A percentile compares a stretch with the other conserved stretches of the same genome.
Evolutionary conservation across 75 land plant genomes (phyloP).

Genomic region (Cunninghamia lanceolata): DNA sequence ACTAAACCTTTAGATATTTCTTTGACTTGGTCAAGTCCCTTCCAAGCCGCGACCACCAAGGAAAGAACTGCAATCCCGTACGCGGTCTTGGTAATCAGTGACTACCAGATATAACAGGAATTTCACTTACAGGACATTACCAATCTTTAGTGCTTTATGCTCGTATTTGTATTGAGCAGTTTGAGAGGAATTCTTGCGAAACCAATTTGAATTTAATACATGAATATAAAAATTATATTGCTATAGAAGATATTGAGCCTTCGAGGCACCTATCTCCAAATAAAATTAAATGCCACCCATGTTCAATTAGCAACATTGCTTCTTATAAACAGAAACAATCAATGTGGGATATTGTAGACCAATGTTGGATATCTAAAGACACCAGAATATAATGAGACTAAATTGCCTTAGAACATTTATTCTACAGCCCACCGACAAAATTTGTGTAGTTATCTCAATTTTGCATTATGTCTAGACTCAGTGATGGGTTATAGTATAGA

Average conservation of each 20-base stretch:
- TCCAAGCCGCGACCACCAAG: no score
- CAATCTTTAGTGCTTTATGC: no score
- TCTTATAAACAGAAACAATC: not conserved
- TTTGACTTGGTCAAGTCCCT: no score
- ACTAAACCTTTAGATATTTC: no score
- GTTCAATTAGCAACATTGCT: not conserved
- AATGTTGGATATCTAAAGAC: not conserved
- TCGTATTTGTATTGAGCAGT: conserved; percentile 10
- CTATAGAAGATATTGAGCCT: not conserved
- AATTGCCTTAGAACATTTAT: conserved; percentile 13
- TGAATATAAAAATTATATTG: not conserved
- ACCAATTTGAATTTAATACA: conserved; percentile 2
- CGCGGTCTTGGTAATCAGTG: no score
- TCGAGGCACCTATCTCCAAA: conserved; percentile 3
- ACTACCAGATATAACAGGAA: no score
- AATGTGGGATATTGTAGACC: not conserved
- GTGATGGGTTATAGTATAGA: no score
- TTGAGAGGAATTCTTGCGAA: not conserved
- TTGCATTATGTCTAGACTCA: no score
- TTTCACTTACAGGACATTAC: no score
- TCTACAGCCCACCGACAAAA: conserved; percentile 13
- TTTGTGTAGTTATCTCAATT: no score
- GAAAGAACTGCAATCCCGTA: no score
- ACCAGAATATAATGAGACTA: not conserved
- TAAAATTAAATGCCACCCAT: conserved; percentile 1